Evolutionary conservation across 495 filamentous ascomycete species (phyloP).

Genomic region (Xylaria sp.): DNA sequence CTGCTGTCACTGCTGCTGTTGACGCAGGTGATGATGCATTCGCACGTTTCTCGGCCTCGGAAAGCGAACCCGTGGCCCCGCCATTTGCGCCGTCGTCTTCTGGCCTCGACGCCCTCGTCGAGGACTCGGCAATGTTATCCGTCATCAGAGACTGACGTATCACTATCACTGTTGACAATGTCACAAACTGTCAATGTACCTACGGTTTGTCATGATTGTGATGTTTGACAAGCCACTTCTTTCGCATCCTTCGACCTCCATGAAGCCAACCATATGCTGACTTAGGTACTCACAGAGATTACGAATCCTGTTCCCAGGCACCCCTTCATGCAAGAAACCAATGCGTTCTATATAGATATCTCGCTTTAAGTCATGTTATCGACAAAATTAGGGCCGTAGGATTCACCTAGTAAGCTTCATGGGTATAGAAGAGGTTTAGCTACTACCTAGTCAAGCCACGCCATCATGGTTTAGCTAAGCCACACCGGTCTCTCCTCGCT

Average conservation of each 20-base stretch:
- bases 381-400: neutral
- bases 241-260: neutral
- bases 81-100: neutral
- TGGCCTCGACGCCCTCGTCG: neutral
- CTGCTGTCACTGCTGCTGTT: neutral
- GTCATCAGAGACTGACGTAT: slow-evolving; percentile 2
- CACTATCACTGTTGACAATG: neutral
- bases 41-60: slow-evolving; percentile 14
- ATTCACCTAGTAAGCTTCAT: neutral
- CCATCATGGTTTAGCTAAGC: neutral
- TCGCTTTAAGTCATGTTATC: neutral
- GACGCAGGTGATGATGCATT: neutral
- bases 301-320: neutral
- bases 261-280: neutral
- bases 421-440: neutral
- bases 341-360: neutral
- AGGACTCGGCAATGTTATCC: slow-evolving; percentile 2
- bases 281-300: too few species aligned
- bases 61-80: slow-evolving; percentile 5
- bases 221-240: slow-evolving; percentile 1
- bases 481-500: slow-evolving; percentile 9
- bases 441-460: too few species aligned
- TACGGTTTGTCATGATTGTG: neutral
- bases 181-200: neutral
- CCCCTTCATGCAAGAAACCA: neutral